Evolutionary conservation across 768 basidiomycete genomes (phyloP), one percentile per base, ranked within the genome.

Genomic region (Macrolepiota albuminosa): DNA sequence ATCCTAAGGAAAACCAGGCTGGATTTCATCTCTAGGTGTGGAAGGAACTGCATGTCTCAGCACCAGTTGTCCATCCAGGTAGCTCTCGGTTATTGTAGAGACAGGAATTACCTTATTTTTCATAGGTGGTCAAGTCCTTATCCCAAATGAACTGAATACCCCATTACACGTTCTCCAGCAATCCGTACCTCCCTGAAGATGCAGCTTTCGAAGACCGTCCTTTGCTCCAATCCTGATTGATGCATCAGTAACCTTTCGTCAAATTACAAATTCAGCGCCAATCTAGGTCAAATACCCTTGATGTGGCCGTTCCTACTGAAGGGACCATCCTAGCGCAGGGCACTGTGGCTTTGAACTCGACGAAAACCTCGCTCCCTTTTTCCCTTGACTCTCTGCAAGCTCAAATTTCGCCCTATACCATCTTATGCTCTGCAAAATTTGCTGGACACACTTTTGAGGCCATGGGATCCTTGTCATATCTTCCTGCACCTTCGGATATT

Each of bases 101-200:
- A 47, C 31, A 40, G 11, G n/a, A 58, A 43, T 14, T 55, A 34
- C 29, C 56, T 59, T 34, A 31, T 18, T 11, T 18, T n/a, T n/a
- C 7, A 45, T 34, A 75, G 74, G 73, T 40, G 82, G 83, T 34
- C 73, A 77, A 62, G 84, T 84, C 60, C 76, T 74, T 2, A 56
- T 72, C 5, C 76, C 80, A 6, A 67, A 67, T 9, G 62, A 66
- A 1, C 78, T 77, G 2, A 61, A 72, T 1, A 68, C 66, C 1
- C 72, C 84, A 18, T 76, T 84, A 43, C 76, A 8, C 86, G 86
- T 61, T 76, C 78, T 9, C 84, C 83, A 33, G 81, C 82, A 3
- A 78, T 86, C 26, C 86, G 1, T 87, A 85, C 67, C 77, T 87
- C 26, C 77, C 79, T 16, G 84, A 81, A 63, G 85, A 86, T 61